Evolutionary conservation across 345 rosid species (phyloP), one percentile per base, ranked within the genome.

Genomic region (Brassica cretica): DNA sequence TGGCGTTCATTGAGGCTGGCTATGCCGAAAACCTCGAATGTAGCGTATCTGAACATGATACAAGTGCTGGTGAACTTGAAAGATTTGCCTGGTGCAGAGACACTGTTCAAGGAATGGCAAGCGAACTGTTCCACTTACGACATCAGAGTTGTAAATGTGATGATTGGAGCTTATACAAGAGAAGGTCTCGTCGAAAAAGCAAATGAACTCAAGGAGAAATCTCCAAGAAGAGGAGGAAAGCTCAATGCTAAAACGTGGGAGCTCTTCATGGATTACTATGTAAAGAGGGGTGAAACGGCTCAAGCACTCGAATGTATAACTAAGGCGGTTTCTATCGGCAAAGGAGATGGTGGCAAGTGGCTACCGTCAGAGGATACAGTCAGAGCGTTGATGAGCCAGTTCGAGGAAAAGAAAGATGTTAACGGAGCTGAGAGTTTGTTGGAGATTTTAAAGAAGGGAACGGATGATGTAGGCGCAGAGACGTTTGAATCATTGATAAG

Each of bases 1-100:
- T 95, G 99, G 99, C 96, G 93, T 53, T 95, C 98, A 3, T 63
- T 90, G 87, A 86, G 94, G 87, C 84, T 95, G 68, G 91, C 98
- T 80, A 91, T 85, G 73, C 91, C 78, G 2, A 91, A 86, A 82
- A 89, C 96, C 46, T 83, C 91, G 25, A 89, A 93, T 68, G 84
- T 89, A 60, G 91, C 93, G 64, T 95, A 90, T 86, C 85, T 95
- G 78, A 95, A 95, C 84, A 91, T 90, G 96, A 88, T 93, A 61
- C 98, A 93, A 81, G 97, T 85, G 49, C 80, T 95, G 60, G 87
- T 89, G 67, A 95, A 85, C 76, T 84, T 95, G 88, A 89, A 95
- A 63, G 99, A 95, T 85, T 67, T 95, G 21, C 93, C 93, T 0
- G 98, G 97, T 61, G 97, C 99, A 0, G 98, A 90, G 86, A 91